These are phyloP conservation scores for Boletus rubescentipes DNA, from an alignment of 768 basidiomycete genomes.

Conservation along the genomic window DNA sequence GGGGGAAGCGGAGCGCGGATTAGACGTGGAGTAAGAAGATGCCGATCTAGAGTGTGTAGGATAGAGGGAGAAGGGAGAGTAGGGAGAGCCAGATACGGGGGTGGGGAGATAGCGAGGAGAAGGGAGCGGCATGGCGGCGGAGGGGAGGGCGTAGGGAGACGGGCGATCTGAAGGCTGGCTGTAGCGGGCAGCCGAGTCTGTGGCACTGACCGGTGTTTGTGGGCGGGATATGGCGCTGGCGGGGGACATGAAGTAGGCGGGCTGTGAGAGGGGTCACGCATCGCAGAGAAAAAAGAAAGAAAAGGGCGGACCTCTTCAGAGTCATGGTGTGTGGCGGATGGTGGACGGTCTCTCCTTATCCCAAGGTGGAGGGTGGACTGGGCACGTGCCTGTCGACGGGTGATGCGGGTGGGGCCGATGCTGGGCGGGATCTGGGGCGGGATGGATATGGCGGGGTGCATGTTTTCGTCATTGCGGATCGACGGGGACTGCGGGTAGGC, in stretches of 20 bases:
- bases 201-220: constrained; percentile 37
- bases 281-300: not conserved
- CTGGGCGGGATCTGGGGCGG: constrained; percentile 46
- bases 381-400: constrained; percentile 45
- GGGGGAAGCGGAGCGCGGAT: constrained; percentile 60
- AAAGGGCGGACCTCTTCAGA: constrained; percentile 26
- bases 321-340: constrained; percentile 22
- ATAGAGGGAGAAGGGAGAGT: constrained; percentile 45
- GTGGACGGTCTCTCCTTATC: constrained; percentile 31
- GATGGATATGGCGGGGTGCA: constrained; percentile 30
- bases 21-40: constrained; percentile 42
- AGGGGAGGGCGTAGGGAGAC: constrained; percentile 27
- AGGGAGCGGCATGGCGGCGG: constrained; percentile 30
- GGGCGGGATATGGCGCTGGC: constrained; percentile 38
- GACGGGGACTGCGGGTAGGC: constrained; percentile 30
- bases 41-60: constrained; percentile 47
- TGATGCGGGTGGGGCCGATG: constrained; percentile 52
- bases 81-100: constrained; percentile 46
- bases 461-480: constrained; percentile 28
- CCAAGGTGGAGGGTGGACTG: constrained; percentile 34
- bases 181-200: constrained; percentile 30
- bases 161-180: constrained; percentile 33
- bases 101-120: constrained; percentile 47
- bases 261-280: constrained; percentile 20
- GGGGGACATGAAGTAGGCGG: constrained; percentile 38